Base-by-base conservation (phyloP, 2,329 filamentous ascomycete genomes). In the Alternaria brassicicola region DNA sequence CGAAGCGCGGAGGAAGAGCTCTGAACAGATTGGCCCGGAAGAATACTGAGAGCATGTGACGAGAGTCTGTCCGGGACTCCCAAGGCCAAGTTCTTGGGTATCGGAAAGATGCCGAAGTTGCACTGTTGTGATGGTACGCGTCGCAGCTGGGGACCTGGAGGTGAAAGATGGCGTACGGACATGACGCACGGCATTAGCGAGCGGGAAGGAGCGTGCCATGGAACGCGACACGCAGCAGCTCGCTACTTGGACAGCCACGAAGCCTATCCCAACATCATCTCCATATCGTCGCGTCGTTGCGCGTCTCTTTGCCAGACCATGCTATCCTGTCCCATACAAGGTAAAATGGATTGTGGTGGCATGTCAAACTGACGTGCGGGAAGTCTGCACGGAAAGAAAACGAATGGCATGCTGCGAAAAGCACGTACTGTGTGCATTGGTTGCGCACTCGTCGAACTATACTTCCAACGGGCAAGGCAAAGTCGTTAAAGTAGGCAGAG, bases 21-120 rank as follows among this genome's bases (percentile, higher is more conserved):
- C 23, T 43, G 50, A 53, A 55, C 39, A 60, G 56, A 50, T 60
- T 65, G 59, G 63, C 52, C 50, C 48, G 49, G 35, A 31, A 28
- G 30, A 19, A 21, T n/a, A 33, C 41, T 19, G 35, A 23, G 39
- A 35, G 36, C 49, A 59, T 48, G 47, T 61, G 59, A 61, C 21
- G 17, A 35, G 30, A 28, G 23, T 36, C 15, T 21, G n/a, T 15
- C 47, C 19, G 47, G 31, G 23, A 38, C 17, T 31, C 15, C 13
- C 38, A 26, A 17, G 25, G 52, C 46, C 52, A 59, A 59, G 52
- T 17, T 39, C 47, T 54, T 48, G 43, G 50, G 31, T 6, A n/a
- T 52, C 39, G 50, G 50, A 42, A 35, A 48, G 17, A 21, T 48
- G 15, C 35, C 36, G 51, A 26, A 49, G 46, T 15, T 4, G 26